Evolutionary conservation across 2,329 filamentous ascomycete species (phyloP), one percentile per base, ranked within the genome.

Genomic region (Fusarium continuum): DNA sequence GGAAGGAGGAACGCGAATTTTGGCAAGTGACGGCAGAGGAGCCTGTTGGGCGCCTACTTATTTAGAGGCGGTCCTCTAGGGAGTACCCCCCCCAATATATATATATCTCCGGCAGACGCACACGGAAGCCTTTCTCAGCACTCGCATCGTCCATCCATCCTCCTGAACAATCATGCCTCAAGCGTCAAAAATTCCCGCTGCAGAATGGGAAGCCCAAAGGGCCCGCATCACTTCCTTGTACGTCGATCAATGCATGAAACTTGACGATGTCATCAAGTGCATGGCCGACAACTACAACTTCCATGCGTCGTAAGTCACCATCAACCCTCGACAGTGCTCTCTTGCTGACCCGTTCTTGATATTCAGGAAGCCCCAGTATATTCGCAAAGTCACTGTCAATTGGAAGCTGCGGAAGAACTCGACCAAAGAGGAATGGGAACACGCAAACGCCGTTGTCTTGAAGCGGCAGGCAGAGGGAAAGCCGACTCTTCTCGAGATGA

Each of bases 391-490:
- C 0, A 57, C 34, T 8, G 26, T 26, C 6, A 22, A 17, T 0
- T 63, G 57, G 57, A 57, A 58, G 0, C 6, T 63, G 14, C 20
- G 45, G n/a, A 63, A 63, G 34, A 49, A 62, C 1, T 22, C 10
- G 1, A 62, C 26, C 0, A 52, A 17, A 13, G 25, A 49, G 2
- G 17, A 63, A 4, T 63, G 60, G 60, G 14, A 28, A 9, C 9
- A 22, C 7, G 57, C 52, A 0, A 36, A 6, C 4, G 4, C 8
- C 0, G 6, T 49, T 0, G 32, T 63, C 0, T 4, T 1, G 0
- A 50, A 63, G 25, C 57, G 52, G 1, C 1, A 58, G 17, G 23
- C 46, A 0, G 17, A 31, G 0, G 57, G 57, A 1, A 63, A 43
- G 0, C 0, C 6, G 0, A 31, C 29, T 0, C 0, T 41, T 5